These are phyloP conservation scores for Naumovozyma baii DNA, from an alignment of 805 yeast genomes.

Conservation along the genomic window DNA sequence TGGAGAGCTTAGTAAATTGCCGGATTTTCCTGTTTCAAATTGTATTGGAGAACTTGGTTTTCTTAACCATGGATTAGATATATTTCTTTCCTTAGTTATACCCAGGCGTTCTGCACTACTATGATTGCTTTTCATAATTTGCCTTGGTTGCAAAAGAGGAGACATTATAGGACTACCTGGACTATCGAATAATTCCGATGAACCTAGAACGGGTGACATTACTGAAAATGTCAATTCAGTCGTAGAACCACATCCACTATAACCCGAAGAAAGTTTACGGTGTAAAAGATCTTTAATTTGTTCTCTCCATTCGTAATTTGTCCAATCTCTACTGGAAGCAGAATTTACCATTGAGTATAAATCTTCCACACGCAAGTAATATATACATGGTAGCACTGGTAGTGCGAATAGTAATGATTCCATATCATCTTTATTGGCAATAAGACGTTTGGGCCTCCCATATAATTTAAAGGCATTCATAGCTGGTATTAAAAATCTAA, in stretches of 20 bases:
- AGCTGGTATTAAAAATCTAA: conserved; percentile 57
- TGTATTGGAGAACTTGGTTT: neutral
- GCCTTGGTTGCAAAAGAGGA: conserved; percentile 3
- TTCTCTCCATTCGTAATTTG: conserved; percentile 47
- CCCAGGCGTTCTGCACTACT: neutral
- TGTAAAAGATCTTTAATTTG: conserved; percentile 48
- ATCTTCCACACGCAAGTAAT: conserved; percentile 54
- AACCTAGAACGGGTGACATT: conserved; percentile 37
- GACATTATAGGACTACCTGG: conserved; percentile 13
- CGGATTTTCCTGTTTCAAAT: too few species aligned
- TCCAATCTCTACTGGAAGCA: conserved; percentile 40
- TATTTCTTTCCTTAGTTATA: neutral
- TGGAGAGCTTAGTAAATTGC: too few species aligned
- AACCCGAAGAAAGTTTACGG: conserved; percentile 47
- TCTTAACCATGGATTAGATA: neutral
- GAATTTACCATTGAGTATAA: conserved; percentile 34
- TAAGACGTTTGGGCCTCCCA: conserved; percentile 61
- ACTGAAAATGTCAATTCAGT: conserved; percentile 55
- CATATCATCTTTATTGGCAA: conserved; percentile 46
- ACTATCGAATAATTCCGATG: conserved; percentile 28
- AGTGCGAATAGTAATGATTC: conserved; percentile 57
- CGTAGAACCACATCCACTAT: conserved; percentile 67
- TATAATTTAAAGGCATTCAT: conserved; percentile 62
- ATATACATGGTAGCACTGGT: conserved; percentile 63
- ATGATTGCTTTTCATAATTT: neutral